Evolutionary conservation across 2,329 filamentous ascomycete genomes (phyloP).

Genomic region (Fusarium siculi): DNA sequence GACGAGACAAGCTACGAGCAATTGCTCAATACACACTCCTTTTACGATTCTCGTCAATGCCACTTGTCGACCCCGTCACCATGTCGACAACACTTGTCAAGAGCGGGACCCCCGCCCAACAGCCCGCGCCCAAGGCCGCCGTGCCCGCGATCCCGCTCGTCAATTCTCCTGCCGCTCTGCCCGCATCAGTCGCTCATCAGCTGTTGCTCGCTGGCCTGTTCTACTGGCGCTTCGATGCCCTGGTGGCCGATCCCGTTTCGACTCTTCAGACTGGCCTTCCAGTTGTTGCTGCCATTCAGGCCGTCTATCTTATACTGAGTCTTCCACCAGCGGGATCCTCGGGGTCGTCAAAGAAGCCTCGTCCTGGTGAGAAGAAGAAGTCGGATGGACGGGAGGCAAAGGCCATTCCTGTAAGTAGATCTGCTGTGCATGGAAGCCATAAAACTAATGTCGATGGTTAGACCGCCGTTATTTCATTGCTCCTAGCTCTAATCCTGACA

Average conservation of each 20-base stretch:
- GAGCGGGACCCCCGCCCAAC: constrained; percentile 44
- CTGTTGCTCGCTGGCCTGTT: constrained; percentile 73
- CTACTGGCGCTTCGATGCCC: constrained; percentile 68
- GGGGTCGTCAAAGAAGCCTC: constrained; percentile 59
- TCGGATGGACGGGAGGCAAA: constrained; percentile 56
- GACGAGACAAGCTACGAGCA: constrained; percentile 33
- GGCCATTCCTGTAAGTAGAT: constrained; percentile 57
- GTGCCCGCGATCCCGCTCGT: constrained; percentile 53
- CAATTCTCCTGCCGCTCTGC: constrained; percentile 52
- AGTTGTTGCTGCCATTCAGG: constrained; percentile 72
- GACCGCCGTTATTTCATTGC: constrained; percentile 58
- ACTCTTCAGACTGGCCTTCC: constrained; percentile 71
- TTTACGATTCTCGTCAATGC: constrained; percentile 41
- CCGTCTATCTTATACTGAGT: constrained; percentile 69
- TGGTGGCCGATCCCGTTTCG: constrained; percentile 76
- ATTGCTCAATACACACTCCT: constrained; percentile 30
- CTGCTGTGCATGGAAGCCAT: background rate
- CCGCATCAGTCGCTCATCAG: constrained; percentile 75
- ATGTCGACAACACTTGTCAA: constrained; percentile 52
- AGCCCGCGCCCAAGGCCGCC: constrained; percentile 40
- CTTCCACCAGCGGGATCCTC: constrained; percentile 69
- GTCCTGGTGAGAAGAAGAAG: constrained; percentile 67
- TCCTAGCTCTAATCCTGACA: constrained; percentile 76
- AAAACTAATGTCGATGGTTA: constrained; percentile 41
- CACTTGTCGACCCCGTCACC: constrained; percentile 50